Base-by-base conservation (phyloP, 805 yeast species). In the Cyberlindnera mrakii region DNA sequence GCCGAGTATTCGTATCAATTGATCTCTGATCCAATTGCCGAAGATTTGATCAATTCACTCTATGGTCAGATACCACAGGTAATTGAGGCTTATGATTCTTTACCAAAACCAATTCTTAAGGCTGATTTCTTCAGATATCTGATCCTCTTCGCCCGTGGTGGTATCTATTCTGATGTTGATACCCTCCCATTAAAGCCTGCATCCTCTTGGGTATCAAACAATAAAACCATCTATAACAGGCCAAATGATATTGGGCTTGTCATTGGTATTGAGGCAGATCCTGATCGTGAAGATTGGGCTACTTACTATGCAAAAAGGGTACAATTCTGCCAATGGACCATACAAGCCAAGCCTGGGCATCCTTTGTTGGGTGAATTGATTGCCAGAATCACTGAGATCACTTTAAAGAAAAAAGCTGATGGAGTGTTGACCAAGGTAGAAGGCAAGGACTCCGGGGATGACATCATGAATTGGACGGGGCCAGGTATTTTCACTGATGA, bases 281-380 rank as follows among this genome's bases (percentile, higher is more conserved):
- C 98, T 0, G 97, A 91, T 60, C 71, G 98, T 52, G 82, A 82
- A 0, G 98, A 91, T 63, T 93, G 99, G 99, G 67, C 74, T 25
- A 83, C 82, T 7, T 89, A 95, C 90, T 91, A 88, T 58, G 95
- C 97, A 0, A 74, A 97, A 40, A 72, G 98, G 48, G 78, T 91
- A 35, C 99, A 91, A 66, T 85, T 91, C 57, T 90, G 98, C 60
- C 98, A 91, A 65, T 91, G 99, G 99, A 88, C 96, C 0, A 81
- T 91, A 39, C 91, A 85, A 64, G 76, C 88, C 16, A 91, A 89
- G 57, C 77, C 74, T 17, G 98, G 98, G 1, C 98, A 93, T 59
- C 99, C 99, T 1, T 72, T 86, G 60, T 68, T 91, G 41, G 72
- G 93, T 15, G 93, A 86, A 54, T 64, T 91, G 51, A 82, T 93